Evolutionary conservation across 176 grass and related monocot species (phyloP).

Genomic region (Eragrostis nindensis): DNA sequence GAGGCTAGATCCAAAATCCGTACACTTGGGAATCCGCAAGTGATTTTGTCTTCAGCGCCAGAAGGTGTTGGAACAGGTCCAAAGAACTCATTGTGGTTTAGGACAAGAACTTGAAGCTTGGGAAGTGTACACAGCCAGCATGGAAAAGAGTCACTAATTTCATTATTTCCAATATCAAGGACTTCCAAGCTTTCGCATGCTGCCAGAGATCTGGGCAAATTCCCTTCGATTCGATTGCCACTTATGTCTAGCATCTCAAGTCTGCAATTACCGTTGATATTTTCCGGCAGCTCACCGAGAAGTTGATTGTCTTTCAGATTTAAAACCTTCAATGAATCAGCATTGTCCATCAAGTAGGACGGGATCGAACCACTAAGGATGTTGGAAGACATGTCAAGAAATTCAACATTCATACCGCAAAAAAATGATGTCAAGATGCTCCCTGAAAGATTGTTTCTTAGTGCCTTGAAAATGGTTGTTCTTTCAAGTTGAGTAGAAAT

Average conservation of each 20-base stretch:
- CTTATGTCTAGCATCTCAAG: slow-evolving; percentile 27
- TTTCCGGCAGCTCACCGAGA: background rate
- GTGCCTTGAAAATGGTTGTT: slow-evolving; percentile 8
- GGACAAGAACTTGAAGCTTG: slow-evolving; percentile 33
- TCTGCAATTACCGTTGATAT: background rate
- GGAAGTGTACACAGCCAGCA: slow-evolving; percentile 29
- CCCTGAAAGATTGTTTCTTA: slow-evolving; percentile 20
- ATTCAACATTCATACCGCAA: background rate
- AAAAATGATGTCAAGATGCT: background rate
- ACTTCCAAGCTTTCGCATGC: slow-evolving; percentile 14
- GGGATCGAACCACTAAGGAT: slow-evolving; percentile 18
- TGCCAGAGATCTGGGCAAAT: slow-evolving; percentile 11
- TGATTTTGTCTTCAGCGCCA: background rate
- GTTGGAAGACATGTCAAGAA: slow-evolving; percentile 44
- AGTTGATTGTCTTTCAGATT: slow-evolving; percentile 34
- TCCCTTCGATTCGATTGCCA: slow-evolving; percentile 15
- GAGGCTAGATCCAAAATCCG: slow-evolving; percentile 38
- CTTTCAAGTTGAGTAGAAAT: slow-evolving; percentile 10
- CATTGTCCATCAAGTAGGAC: slow-evolving; percentile 11
- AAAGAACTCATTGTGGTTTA: slow-evolving; percentile 27
- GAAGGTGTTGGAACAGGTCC: background rate
- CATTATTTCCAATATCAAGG: slow-evolving; percentile 33
- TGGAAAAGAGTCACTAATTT: slow-evolving; percentile 25
- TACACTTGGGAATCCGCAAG: background rate
- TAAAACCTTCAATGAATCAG: background rate